Evolutionary conservation across 441 rosid genomes (phyloP), one percentile per base, ranked within the genome.

Genomic region (Pelargonium fulgidum): DNA sequence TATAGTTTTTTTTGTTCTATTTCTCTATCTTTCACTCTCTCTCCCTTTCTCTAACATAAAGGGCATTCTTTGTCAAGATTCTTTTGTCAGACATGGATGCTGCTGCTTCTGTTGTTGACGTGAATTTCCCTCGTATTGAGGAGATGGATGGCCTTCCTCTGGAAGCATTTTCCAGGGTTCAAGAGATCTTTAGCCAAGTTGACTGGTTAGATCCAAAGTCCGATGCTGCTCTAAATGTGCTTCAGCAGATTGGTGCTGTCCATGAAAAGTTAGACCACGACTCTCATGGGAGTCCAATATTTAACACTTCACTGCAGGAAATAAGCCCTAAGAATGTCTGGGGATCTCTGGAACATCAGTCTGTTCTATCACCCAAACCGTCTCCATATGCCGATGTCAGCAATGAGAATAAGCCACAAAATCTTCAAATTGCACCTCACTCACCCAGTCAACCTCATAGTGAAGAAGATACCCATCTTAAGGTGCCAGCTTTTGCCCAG

Each of bases 21-120:
- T 63, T 26, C 10, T 67, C 24, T 11, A 8, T 24, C 11, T 13
- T n/a, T 2, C 36, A 29, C n/a, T n/a, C 12, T 47, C 19, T 50
- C 59, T 52, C 19, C 7, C 22, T 19, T 68, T 64, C 62, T 70
- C 78, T 80, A 81, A 82, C 45, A 12, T 59, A 65, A 68, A 70
- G 44, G 80, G 24, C 72, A 68, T 72, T 73, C 73, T 79, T 73
- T 70, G 63, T 80, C 78, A 80, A 93, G 99, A 82, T 93, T 85
- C 88, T 93, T 81, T 93, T 93, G 87, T 91, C 99, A 62, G 97
- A 93, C 73, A 84, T 87, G 92, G 95, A 91, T 82, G 84, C 91
- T 68, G 84, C 88, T 63, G 85, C 90, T 54, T 85, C 90, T 12
- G 13, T 91, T 81, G 81, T 74, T 70, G 65, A 85, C 62, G 77